Conservation (phyloP, 768 basidiomycete species). For the Leucocoprinus birnbaumii region DNA sequence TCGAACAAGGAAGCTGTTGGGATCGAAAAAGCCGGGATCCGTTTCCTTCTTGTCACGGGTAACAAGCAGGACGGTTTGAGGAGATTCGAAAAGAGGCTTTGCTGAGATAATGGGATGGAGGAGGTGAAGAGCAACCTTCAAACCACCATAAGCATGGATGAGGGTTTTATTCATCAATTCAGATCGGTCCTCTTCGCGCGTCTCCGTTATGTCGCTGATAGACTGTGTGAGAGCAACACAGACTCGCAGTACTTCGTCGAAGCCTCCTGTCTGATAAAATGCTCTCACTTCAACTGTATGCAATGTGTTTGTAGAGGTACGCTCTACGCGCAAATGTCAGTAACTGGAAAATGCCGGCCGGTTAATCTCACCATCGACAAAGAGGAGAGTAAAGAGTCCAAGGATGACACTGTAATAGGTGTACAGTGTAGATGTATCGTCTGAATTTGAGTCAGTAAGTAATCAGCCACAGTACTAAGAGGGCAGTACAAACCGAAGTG, state of each 20-base stretch:
- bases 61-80: constrained; percentile 70
- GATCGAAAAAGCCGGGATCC: constrained; percentile 78
- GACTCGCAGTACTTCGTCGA: constrained; percentile 62
- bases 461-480: neutral
- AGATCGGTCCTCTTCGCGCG: constrained; percentile 55
- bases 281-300: constrained; percentile 81
- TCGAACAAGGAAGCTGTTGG: constrained; percentile 83
- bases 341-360: constrained; percentile 1
- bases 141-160: constrained; percentile 72
- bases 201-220: constrained; percentile 51
- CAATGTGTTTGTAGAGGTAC: constrained; percentile 66
- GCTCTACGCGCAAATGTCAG: constrained; percentile 48
- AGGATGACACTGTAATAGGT: constrained; percentile 48
- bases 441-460: constrained; percentile 14
- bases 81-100: constrained; percentile 80
- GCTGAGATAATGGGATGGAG: constrained; percentile 75
- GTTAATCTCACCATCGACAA: constrained; percentile 50
- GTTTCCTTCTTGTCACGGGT: constrained; percentile 79
- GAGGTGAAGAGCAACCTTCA: constrained; percentile 80
- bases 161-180: constrained; percentile 60
- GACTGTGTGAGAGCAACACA: constrained; percentile 51
- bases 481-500: constrained; percentile 44
- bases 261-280: constrained; percentile 69
- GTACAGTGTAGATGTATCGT: constrained; percentile 31
- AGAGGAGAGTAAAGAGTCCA: constrained; percentile 39